Base-by-base conservation (phyloP, 306 rosid species). In the Vicia sativa region DNA sequence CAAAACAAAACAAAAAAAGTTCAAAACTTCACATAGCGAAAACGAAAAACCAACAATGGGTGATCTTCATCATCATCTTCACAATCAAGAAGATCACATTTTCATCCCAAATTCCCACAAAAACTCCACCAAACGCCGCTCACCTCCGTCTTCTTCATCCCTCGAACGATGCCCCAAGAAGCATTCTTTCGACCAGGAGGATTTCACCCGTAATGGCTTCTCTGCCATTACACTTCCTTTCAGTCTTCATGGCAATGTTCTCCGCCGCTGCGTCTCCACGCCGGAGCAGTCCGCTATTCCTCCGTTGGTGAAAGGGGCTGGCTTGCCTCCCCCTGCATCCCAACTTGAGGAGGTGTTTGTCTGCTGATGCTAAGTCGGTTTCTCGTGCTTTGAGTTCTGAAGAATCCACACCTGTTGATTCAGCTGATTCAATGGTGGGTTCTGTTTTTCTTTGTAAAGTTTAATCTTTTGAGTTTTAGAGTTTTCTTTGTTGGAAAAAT, bases 351-450 rank as follows among this genome's bases (percentile, higher is more conserved):
- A 25, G 77, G 13, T 38, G 66, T n/a, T 2, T 56, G 3, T 74
- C 83, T 4, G 83, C 74, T 11, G 6, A 67, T 35, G 64, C 31
- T 29, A 63, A 63, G 3, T 4, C 34, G n/a, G 11, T 41, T 5
- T 39, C 63, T 46, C 34, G 38, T 35, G 49, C 74, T 1, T 61
- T 25, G 13, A 31, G 6, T 41, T 58, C 67, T 2, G 82, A 78
- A 11, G 69, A 74, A 48, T 63, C 43, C 7, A 3, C 74, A 3
- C 54, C 77, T 4, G 45, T n/a, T n/a, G n/a, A n/a, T n/a, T n/a
- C n/a, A n/a, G n/a, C 81, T 57, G 73, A 80, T 54, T 73, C 82
- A 4, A 67, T 60, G 88, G 88, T 77, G 37, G 60, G n/a, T 9
- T 16, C n/a, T 38, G 13, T 25, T 2, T 2, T 25, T 25, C 28